A percentile compares a stretch with the other conserved stretches of the same genome.
Evolutionary conservation across 768 basidiomycete species (phyloP).

Genomic region (Rubroboletus satanas): DNA sequence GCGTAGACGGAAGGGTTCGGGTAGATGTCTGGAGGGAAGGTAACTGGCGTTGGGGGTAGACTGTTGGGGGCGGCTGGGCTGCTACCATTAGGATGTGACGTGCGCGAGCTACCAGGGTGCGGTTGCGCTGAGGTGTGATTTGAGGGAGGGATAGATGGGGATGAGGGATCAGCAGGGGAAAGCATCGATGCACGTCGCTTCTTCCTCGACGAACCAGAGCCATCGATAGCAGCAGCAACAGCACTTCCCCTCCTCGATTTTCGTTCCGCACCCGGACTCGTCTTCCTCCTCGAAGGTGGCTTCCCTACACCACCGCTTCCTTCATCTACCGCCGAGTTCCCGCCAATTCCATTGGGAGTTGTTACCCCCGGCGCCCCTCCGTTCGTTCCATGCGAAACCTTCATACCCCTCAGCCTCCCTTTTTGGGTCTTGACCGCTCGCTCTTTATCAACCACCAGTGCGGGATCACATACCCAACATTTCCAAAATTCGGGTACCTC

Average conservation of each 20-base stretch:
- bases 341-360: constrained; percentile 18
- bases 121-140: constrained; percentile 12
- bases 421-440: constrained; percentile 45
- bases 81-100: constrained; percentile 11
- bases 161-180: constrained; percentile 21
- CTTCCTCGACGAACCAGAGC: constrained; percentile 32
- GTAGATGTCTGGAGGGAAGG: constrained; percentile 31
- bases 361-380: constrained; percentile 16
- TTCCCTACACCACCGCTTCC: constrained; percentile 15
- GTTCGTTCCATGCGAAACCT: constrained; percentile 26
- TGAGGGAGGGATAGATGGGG: constrained; percentile 12
- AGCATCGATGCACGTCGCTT: constrained; percentile 39
- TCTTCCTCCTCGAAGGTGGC: constrained; percentile 31
- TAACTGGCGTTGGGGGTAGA: constrained; percentile 34
- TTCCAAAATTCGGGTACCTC: constrained; percentile 70
- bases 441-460: constrained; percentile 43
- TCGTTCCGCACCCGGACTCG: constrained; percentile 39
- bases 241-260: constrained; percentile 35
- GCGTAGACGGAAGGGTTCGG: constrained; percentile 39
- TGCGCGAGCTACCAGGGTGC: constrained; percentile 17
- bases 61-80: neutral
- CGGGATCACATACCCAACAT: constrained; percentile 67
- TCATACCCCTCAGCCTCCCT: constrained; percentile 34
- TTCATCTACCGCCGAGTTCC: constrained; percentile 16
- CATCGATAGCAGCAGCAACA: constrained; percentile 35